Base-by-base conservation (phyloP, 176 grass and related monocot genomes). In the Oryza meridionalis region DNA sequence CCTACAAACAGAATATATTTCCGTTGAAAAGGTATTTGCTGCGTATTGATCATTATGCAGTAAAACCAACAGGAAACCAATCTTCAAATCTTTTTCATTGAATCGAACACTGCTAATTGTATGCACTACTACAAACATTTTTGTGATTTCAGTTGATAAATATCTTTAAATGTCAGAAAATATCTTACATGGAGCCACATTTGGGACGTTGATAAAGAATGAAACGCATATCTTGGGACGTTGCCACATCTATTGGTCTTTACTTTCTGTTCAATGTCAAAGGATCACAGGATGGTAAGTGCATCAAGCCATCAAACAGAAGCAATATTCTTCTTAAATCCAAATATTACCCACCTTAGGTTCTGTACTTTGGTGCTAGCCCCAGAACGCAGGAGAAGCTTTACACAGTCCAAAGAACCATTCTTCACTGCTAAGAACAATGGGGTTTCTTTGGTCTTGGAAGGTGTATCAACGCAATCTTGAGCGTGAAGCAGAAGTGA, bases 361-460 rank as follows among this genome's bases (percentile, higher is more conserved):
- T 92, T 92, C 37, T 78, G 46, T 67, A 81, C 87, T 84, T 89
- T 83, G 29, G 76, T 86, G 70, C 86, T 86, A 33, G 87, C 87
- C 40, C 91, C 91, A 63, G 71, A 92, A 73, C 77, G 84, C 77
- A 92, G 50, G 32, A 89, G 84, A 43, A 92, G 76, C 70, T 86
- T 77, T 69, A 83, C 90, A 81, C 77, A 92, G 58, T 86, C 61
- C 45, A 87, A 15, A 77, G 67, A 89, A 77, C 80, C 87, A 31
- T 82, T 89, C 61, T 87, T 92, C 47, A 89, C 84, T 77, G 87
- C 91, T 63, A 89, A 84, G 77, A 92, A 89, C 51, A 92, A 47
- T 77, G 87, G 91, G 4, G 91, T 92, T 84, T 92, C 90, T 81
- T 92, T 89, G 59, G 84, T 92, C 84, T 92, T 84, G 51, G 90